Base-by-base conservation (phyloP, 805 yeast genomes). In the Komagataella kurtzmanii region DNA sequence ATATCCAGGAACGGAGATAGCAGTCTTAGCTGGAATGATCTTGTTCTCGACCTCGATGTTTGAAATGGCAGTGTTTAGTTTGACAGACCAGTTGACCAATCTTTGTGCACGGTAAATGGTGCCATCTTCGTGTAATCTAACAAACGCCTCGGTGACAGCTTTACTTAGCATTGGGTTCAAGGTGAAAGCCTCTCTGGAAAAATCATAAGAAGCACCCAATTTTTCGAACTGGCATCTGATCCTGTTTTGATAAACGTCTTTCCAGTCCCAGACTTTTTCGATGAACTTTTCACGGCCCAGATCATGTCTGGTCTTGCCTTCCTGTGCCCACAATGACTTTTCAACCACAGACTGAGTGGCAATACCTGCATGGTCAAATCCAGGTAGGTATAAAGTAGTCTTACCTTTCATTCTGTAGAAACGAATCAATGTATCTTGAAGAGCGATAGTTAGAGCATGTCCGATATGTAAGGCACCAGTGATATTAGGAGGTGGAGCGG, bases 401-500 rank as follows among this genome's bases (percentile, higher is more conserved):
- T 88, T 87, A 51, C 98, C 98, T 69, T 83, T 83, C 99, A 93
- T 93, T 74, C 99, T 85, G 76, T 93, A 81, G 75, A 80, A 93
- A 70, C 99, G 82, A 57, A 90, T 82, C 64, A 93, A 78, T 23
- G 97, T 69, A 68, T 93, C 99, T 74, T 93, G 99, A 63, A 93
- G 85, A 43, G 98, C 75, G 55, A 90, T 87, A 17, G 99, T 93
- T 66, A 93, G 77, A 24, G 98, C 99, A 69, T 93, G 99, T 60
- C 99, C 99, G 68, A 93, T 93, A 69, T 93, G 99, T 59, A 93
- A 77, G 48, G 98, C 97, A 71, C 99, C 99, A 49, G 99, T 93
- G 57, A 93, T 96, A 67, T 93, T 93, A 65, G 99, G 99, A 56
- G 99, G 99, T 45, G 99, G 99, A n/a, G 96, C 93, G 45, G 98